These are phyloP conservation scores for Russula compacta DNA, from an alignment of 768 basidiomycete genomes.

Conservation along the genomic window DNA sequence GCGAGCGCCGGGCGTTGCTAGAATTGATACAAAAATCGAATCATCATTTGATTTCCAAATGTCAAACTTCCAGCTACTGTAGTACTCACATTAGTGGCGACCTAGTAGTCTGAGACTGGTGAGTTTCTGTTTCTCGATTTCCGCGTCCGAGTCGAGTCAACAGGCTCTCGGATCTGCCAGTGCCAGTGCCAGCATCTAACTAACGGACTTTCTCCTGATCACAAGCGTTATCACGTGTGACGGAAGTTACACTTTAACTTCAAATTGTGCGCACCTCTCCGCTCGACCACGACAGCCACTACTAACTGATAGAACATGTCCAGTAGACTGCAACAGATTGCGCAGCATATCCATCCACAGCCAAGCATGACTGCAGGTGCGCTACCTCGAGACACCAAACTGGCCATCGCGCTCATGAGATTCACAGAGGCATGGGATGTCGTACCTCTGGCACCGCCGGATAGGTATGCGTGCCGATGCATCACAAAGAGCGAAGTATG, in stretches of 20 bases:
- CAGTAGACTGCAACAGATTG: constrained; percentile 50
- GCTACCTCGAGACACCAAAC: constrained; percentile 19
- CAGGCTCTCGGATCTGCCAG: no score
- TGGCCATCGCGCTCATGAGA: constrained; percentile 1
- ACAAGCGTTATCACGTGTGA: no score
- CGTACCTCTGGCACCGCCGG: constrained; percentile 78
- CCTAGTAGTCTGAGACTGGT: no score
- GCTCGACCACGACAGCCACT: no score
- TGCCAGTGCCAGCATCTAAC: no score
- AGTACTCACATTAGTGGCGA: no score
- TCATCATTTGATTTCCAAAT: background rate
- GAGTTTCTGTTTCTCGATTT: no score
- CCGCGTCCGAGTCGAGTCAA: no score
- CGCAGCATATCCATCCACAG: constrained; percentile 38
- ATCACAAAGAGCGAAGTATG: background rate
- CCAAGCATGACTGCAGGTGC: constrained; percentile 37
- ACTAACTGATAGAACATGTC: constrained; percentile 32
- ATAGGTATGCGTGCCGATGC: constrained; percentile 47
- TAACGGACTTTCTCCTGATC: no score
- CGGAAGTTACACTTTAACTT: no score
- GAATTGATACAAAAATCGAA: constrained; percentile 1
- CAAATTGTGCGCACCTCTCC: background rate
- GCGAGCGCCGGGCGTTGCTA: background rate
- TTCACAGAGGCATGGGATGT: constrained; percentile 58
- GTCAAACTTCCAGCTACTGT: no score